Conservation (phyloP, 1,139 yeast genomes). For the Lodderomyces oxycetoniae region DNA sequence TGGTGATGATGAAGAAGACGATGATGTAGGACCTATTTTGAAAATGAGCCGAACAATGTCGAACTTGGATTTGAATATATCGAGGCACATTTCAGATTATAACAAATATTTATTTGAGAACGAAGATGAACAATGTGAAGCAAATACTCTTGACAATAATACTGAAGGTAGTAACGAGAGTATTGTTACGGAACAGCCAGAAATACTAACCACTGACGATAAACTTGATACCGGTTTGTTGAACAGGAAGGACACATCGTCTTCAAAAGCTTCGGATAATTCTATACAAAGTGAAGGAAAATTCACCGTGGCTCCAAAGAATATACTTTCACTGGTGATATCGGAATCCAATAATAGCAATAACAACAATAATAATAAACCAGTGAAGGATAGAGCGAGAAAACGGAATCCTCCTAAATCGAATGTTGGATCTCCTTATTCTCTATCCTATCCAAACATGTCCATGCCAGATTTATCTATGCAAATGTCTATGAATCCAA, state of each 20-base stretch:
- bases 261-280: conserved; percentile 28
- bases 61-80: conserved; percentile 1
- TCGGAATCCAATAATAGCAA: too few relatives aligned
- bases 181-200: too few relatives aligned
- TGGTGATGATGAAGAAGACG: background rate
- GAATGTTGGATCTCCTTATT: too few relatives aligned
- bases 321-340: too few relatives aligned
- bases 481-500: conserved; percentile 6
- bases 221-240: too few relatives aligned
- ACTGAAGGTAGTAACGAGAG: too few relatives aligned
- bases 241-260: conserved; percentile 24
- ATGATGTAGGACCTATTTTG: background rate
- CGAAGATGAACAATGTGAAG: conserved; percentile 14
- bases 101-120: conserved; percentile 28
- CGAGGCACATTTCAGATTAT: conserved; percentile 34
- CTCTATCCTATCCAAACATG: conserved; percentile 3
- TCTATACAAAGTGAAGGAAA: conserved; percentile 40
- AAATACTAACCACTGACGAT: too few relatives aligned
- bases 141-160: too few relatives aligned
- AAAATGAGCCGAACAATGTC: conserved; percentile 1
- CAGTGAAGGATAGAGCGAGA: too few relatives aligned
- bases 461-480: conserved; percentile 4
- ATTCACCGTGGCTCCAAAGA: conserved; percentile 25
- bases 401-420: too few relatives aligned
- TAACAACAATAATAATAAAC: too few relatives aligned